Conservation (phyloP, 371 early-diverging fungal genomes). For the Mortierella sp. region DNA sequence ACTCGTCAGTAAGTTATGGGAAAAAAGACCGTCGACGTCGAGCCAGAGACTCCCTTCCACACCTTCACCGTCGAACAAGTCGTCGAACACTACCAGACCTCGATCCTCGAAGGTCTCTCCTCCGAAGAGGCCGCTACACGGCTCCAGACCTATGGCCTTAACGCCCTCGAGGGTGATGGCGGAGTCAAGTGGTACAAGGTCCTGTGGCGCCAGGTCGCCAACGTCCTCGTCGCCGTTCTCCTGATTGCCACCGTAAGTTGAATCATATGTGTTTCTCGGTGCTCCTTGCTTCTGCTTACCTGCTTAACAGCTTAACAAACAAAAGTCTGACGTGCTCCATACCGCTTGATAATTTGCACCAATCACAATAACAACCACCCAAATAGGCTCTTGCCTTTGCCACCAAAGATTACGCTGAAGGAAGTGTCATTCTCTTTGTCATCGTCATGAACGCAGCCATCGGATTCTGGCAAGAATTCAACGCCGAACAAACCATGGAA, state of each 20-base stretch:
- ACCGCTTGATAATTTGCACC: background rate
- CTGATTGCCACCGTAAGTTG: conserved; percentile 70
- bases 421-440: conserved; percentile 79
- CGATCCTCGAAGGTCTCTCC: conserved; percentile 73
- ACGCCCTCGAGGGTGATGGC: conserved; percentile 76
- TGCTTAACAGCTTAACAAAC: background rate
- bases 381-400: conserved; percentile 65
- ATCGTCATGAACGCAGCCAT: conserved; percentile 83
- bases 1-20: conserved; percentile 19
- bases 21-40: conserved; percentile 53
- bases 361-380: background rate
- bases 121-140: conserved; percentile 64
- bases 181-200: conserved; percentile 76
- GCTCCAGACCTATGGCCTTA: conserved; percentile 74
- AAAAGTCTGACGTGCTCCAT: background rate
- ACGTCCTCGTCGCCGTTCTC: conserved; percentile 88
- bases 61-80: conserved; percentile 64
- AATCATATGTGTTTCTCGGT: background rate
- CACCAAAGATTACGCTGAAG: conserved; percentile 73
- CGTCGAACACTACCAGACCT: conserved; percentile 66
- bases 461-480: conserved; percentile 91
- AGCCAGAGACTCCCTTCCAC: conserved; percentile 60
- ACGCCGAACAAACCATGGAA: conserved; percentile 91
- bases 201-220: conserved; percentile 81
- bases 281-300: background rate